A percentile compares a stretch with the other conserved stretches of the same genome.
These are phyloP conservation scores for Dothideomycetes sp. DNA, from an alignment of 2,329 filamentous ascomycete species.

Conservation along the genomic window DNA sequence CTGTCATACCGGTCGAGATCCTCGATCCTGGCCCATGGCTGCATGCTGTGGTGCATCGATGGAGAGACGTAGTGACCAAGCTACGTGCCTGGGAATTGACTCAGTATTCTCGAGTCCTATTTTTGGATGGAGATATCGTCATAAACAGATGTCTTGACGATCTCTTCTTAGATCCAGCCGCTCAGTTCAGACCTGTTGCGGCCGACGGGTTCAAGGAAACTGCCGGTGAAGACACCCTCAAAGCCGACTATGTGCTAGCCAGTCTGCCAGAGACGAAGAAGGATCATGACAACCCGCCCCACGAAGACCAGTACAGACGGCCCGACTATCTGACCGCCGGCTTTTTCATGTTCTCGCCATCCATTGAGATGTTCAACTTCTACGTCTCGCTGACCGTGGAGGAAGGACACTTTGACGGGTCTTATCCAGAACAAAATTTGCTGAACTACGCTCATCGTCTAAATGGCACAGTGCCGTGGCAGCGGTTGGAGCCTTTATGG, in stretches of 20 bases:
- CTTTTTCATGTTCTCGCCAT: constrained; percentile 26
- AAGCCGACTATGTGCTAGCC: constrained; percentile 22
- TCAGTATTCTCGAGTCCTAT: constrained; percentile 21
- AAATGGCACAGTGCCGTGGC: constrained; percentile 28
- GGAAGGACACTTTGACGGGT: constrained; percentile 21
- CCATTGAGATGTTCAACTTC: constrained; percentile 22
- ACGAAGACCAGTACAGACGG: constrained; percentile 18
- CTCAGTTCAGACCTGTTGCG: constrained; percentile 9
- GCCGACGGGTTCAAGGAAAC: not conserved
- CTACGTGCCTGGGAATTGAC: constrained; percentile 26
- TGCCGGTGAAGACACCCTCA: constrained; percentile 17
- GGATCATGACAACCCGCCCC: constrained; percentile 25
- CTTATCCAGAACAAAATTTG: constrained; percentile 25
- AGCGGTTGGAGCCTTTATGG: constrained; percentile 23
- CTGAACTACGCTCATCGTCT: constrained; percentile 24
- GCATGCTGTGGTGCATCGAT: constrained; percentile 10
- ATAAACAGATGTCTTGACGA: constrained; percentile 17
- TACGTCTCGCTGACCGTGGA: constrained; percentile 17
- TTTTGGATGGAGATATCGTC: constrained; percentile 23
- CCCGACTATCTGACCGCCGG: constrained; percentile 25
- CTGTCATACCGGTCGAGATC: constrained; percentile 13
- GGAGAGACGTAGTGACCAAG: constrained; percentile 26
- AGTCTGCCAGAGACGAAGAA: constrained; percentile 21
- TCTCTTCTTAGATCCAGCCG: constrained; percentile 21
- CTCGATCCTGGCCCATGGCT: constrained; percentile 9